Percentiles rank a stretch among this genome's conserved stretches.
phyloP scores from a whole-genome alignment of 176 grass and related monocot species.

The Oryza rufipogon region DNA sequence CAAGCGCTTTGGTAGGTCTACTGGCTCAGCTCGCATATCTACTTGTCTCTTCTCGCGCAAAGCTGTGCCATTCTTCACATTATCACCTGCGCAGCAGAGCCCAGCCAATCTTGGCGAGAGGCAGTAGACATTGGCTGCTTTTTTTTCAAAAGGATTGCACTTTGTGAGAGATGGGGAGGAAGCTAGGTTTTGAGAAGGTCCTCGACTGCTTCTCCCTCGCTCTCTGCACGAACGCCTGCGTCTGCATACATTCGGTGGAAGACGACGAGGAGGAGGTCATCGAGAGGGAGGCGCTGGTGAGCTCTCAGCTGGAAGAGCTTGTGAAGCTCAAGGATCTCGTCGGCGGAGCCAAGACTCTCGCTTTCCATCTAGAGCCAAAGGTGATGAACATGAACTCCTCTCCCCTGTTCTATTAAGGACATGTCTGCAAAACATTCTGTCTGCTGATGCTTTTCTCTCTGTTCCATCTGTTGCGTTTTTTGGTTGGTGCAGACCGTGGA shows the following conservation, averaged over 20 bases:
- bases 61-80: slow-evolving; percentile 8
- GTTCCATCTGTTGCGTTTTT: not conserved
- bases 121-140: not conserved
- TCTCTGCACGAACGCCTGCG: slow-evolving; percentile 59
- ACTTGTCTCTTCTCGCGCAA: slow-evolving; percentile 44
- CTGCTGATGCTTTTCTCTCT: not conserved
- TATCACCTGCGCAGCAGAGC: slow-evolving; percentile 1
- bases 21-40: slow-evolving; percentile 31
- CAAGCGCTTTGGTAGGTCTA: slow-evolving; percentile 32
- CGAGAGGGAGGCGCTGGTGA: slow-evolving; percentile 70
- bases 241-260: slow-evolving; percentile 57
- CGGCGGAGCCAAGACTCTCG: slow-evolving; percentile 73
- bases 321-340: slow-evolving; percentile 70
- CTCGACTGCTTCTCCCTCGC: slow-evolving; percentile 83
- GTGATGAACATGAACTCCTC: slow-evolving; percentile 29
- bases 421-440: not conserved
- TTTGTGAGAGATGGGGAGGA: slow-evolving; percentile 50
- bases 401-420: not conserved
- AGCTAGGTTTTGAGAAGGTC: slow-evolving; percentile 67
- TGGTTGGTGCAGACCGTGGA: slow-evolving; percentile 71
- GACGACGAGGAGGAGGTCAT: slow-evolving; percentile 60
- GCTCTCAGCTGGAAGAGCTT: slow-evolving; percentile 78
- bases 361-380: slow-evolving; percentile 96
- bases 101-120: slow-evolving; percentile 12
- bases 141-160: slow-evolving; percentile 29